These are phyloP conservation scores for Samsoniella hepiali DNA, from an alignment of 2,329 filamentous ascomycete genomes.

Conservation along the genomic window DNA sequence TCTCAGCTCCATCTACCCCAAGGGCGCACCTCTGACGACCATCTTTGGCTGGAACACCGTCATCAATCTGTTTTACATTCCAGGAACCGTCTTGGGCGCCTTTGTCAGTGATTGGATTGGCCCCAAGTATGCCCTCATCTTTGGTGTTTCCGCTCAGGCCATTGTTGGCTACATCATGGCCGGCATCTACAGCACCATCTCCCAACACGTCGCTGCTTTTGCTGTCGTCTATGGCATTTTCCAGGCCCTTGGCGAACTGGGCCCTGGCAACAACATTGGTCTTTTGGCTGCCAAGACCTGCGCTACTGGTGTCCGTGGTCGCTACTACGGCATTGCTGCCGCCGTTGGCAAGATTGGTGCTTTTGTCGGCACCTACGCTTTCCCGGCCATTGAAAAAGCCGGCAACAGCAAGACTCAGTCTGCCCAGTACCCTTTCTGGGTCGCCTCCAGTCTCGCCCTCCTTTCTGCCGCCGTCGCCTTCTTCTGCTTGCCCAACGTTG, in stretches of 20 bases:
- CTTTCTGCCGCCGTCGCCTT: conserved; percentile 60
- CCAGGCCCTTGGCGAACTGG: conserved; percentile 49
- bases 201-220: conserved; percentile 43
- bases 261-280: conserved; percentile 89
- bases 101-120: conserved; percentile 76
- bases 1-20: conserved; percentile 60
- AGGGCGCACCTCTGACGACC: conserved; percentile 63
- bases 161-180: conserved; percentile 87
- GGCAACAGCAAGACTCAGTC: conserved; percentile 52
- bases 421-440: conserved; percentile 87
- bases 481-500: conserved; percentile 70
- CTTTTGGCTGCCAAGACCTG: conserved; percentile 83
- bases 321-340: conserved; percentile 68
- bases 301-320: conserved; percentile 80
- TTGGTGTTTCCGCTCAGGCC: conserved; percentile 70
- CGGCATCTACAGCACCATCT: conserved; percentile 69
- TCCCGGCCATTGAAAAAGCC: conserved; percentile 66
- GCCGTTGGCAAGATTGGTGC: conserved; percentile 74
- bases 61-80: conserved; percentile 85
- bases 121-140: conserved; percentile 68
- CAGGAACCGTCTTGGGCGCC: conserved; percentile 74
- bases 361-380: conserved; percentile 82
- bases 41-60: conserved; percentile 86
- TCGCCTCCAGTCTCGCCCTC: conserved; percentile 74
- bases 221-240: conserved; percentile 39